Percentiles rank a stretch among this genome's conserved stretches.
Conservation (phyloP, 306 rosid species). For the Sphenostylis stenocarpa region DNA sequence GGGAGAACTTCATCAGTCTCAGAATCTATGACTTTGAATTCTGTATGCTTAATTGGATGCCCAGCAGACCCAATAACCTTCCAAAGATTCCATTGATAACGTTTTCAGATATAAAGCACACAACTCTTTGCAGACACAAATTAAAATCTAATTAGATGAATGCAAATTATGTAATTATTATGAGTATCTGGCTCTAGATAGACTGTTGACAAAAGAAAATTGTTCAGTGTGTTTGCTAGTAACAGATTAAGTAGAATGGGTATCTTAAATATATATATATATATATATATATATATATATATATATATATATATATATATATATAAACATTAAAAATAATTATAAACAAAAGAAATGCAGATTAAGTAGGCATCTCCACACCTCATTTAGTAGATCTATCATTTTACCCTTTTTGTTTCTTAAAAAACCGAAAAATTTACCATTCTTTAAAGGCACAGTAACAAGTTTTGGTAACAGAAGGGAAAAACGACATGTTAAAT, state of each 20-base stretch:
- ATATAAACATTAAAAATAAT: not conserved
- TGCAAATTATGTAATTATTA: slow-evolving; percentile 6
- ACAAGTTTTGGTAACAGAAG: slow-evolving; percentile 8
- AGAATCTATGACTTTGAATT: slow-evolving; percentile 69
- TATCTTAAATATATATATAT: not conserved
- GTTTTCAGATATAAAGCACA: slow-evolving; percentile 40
- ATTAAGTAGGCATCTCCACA: not conserved
- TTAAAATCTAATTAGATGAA: slow-evolving; percentile 17
- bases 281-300: not conserved
- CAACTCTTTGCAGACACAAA: slow-evolving; percentile 29
- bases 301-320: not conserved
- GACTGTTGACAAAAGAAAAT: not conserved
- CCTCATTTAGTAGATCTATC: not conserved
- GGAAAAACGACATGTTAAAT: not conserved
- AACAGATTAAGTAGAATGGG: not conserved
- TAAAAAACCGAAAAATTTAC: slow-evolving; percentile 9
- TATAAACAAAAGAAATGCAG: not conserved
- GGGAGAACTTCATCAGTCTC: slow-evolving; percentile 78
- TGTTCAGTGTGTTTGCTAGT: slow-evolving; percentile 14
- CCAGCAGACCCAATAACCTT: slow-evolving; percentile 97
- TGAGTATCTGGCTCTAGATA: slow-evolving; percentile 18
- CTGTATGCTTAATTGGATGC: slow-evolving; percentile 75
- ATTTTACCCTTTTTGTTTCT: not conserved
- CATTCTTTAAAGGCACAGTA: not conserved
- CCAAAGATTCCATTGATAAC: slow-evolving; percentile 47